Evolutionary conservation across 495 filamentous ascomycete genomes (phyloP).

Genomic region (Tuber calosporum): DNA sequence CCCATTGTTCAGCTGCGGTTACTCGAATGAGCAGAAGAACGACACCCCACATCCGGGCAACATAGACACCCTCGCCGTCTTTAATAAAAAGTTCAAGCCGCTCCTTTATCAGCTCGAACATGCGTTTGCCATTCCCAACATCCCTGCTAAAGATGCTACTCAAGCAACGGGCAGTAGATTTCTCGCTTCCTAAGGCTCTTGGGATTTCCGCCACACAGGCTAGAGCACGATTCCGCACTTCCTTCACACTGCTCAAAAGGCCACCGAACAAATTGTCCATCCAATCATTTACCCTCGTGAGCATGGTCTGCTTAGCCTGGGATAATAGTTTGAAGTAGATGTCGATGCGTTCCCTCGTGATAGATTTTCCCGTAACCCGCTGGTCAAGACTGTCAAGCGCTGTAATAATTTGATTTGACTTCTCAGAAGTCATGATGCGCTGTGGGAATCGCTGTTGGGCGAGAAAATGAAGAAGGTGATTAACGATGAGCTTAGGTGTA

Average conservation of each 20-base stretch:
- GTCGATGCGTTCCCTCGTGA: slow-evolving; percentile 62
- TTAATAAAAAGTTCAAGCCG: slow-evolving; percentile 64
- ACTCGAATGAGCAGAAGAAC: slow-evolving; percentile 63
- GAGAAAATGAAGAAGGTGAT: slow-evolving; percentile 68
- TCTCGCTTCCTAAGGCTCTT: slow-evolving; percentile 57
- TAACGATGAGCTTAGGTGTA: slow-evolving; percentile 67
- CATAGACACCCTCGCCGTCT: slow-evolving; percentile 57
- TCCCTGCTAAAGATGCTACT: slow-evolving; percentile 57
- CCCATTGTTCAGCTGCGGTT: slow-evolving; percentile 62
- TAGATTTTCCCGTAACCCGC: slow-evolving; percentile 65
- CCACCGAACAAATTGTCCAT: slow-evolving; percentile 71
- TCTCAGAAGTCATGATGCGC: slow-evolving; percentile 63
- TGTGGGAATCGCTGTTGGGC: slow-evolving; percentile 67
- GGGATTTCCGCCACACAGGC: slow-evolving; percentile 61
- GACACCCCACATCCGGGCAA: slow-evolving; percentile 85
- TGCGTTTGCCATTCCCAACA: slow-evolving; percentile 53
- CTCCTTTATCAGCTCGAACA: slow-evolving; percentile 57
- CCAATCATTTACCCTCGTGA: slow-evolving; percentile 58
- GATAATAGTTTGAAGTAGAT: slow-evolving; percentile 68
- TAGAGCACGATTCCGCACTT: slow-evolving; percentile 67
- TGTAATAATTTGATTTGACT: slow-evolving; percentile 59
- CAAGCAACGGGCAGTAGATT: slow-evolving; percentile 56
- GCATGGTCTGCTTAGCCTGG: slow-evolving; percentile 62
- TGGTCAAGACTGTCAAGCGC: slow-evolving; percentile 65
- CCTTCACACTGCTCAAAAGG: slow-evolving; percentile 68